A percentile compares a stretch with the other conserved stretches of the same genome.
These are phyloP conservation scores for Pseudogymnoascus sp. DNA, from an alignment of 2,329 filamentous ascomycete species.

Conservation along the genomic window DNA sequence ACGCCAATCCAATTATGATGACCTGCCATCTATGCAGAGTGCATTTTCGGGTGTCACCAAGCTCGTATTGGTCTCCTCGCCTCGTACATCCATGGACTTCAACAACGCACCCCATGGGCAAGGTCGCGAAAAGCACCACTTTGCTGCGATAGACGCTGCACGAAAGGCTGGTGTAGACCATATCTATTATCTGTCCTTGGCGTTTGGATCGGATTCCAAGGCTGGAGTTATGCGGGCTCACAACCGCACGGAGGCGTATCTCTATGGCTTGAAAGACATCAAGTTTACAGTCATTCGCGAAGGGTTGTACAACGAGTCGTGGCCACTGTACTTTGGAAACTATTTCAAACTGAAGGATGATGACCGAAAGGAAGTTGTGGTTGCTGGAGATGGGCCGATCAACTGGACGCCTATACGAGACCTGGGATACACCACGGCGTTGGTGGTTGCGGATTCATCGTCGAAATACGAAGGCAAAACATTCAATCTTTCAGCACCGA, in stretches of 20 bases:
- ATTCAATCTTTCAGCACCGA: conserved; percentile 15
- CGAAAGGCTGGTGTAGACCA: conserved; percentile 26
- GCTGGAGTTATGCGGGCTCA: conserved; percentile 20
- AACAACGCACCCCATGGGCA: conserved; percentile 31
- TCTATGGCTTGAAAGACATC: conserved; percentile 1
- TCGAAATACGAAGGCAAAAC: conserved; percentile 16
- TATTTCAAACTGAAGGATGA: conserved; percentile 14
- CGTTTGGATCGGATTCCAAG: conserved; percentile 13
- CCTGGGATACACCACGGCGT: conserved; percentile 18
- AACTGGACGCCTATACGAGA: conserved; percentile 22
- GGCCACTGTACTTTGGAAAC: conserved; percentile 22
- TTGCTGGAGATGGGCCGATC: conserved; percentile 21
- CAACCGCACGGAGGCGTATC: conserved; percentile 19
- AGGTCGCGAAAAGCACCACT: conserved; percentile 17
- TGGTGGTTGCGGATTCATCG: conserved; percentile 15
- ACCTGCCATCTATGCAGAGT: conserved; percentile 6
- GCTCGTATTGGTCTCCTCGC: conserved; percentile 30
- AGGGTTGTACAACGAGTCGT: conserved; percentile 23
- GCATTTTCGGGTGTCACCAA: conserved; percentile 14
- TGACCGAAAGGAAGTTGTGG: conserved; percentile 18
- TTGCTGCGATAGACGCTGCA: conserved; percentile 25
- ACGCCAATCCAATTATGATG: conserved; percentile 16
- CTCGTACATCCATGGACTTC: conserved; percentile 27
- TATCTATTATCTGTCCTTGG: conserved; percentile 29
- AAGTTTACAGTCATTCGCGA: conserved; percentile 20